These are phyloP conservation scores for Russula abietina DNA, from an alignment of 768 basidiomycete genomes.

Conservation along the genomic window DNA sequence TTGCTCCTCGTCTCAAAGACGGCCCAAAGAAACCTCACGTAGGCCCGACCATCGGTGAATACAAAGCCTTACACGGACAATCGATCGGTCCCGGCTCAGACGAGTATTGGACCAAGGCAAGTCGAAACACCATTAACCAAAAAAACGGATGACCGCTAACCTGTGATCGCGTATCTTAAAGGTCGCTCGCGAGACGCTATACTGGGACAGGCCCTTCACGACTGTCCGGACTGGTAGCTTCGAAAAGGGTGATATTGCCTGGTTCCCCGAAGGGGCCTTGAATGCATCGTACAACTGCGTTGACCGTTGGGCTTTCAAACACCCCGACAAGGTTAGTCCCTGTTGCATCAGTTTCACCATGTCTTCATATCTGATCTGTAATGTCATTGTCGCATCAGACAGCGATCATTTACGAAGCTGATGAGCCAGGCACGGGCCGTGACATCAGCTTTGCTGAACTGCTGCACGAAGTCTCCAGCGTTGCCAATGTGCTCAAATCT, in stretches of 20 bases:
- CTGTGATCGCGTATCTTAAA: conserved; percentile 27
- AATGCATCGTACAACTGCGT: conserved; percentile 98
- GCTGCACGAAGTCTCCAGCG: conserved; percentile 77
- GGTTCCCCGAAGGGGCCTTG: conserved; percentile 94
- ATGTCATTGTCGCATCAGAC: conserved; percentile 41
- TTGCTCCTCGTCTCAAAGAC: conserved; percentile 66
- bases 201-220: conserved; percentile 88
- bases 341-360: neutral
- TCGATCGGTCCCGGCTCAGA: conserved; percentile 76
- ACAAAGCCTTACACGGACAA: conserved; percentile 56
- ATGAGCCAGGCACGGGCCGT: conserved; percentile 79
- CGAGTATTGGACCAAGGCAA: conserved; percentile 81
- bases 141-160: neutral
- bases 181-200: conserved; percentile 67
- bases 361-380: neutral
- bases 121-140: neutral
- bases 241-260: conserved; percentile 77
- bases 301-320: conserved; percentile 88
- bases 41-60: conserved; percentile 72
- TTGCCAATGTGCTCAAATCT: conserved; percentile 88
- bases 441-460: conserved; percentile 80
- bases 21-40: conserved; percentile 68
- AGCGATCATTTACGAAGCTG: conserved; percentile 97
- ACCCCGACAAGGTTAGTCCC: conserved; percentile 66
- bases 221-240: conserved; percentile 83